Evolutionary conservation across 73 alveolate genomes (phyloP).

Genomic region (Paramecium sonneborni): DNA sequence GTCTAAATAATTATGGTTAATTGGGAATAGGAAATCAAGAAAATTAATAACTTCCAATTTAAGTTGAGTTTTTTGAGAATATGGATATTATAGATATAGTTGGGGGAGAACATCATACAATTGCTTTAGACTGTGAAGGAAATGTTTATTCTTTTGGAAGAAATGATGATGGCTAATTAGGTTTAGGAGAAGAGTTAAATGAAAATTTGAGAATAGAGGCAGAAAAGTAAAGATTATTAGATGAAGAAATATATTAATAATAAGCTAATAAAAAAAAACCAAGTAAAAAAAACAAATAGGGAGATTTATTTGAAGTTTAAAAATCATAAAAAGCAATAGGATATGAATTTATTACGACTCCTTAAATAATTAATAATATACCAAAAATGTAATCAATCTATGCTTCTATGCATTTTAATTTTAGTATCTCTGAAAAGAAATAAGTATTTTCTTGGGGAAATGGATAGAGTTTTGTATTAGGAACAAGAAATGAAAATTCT

Average conservation of each 20-base stretch:
- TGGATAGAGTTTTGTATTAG: conserved; percentile 60
- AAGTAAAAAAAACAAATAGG: background rate
- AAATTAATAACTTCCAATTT: conserved; percentile 40
- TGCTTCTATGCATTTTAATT: conserved; percentile 29
- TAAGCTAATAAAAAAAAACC: background rate
- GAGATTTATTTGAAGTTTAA: conserved; percentile 9
- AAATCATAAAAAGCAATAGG: background rate
- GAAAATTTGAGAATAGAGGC: background rate
- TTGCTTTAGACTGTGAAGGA: conserved; percentile 66
- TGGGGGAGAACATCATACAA: conserved; percentile 75
- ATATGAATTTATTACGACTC: conserved; percentile 29
- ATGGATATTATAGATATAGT: conserved; percentile 50
- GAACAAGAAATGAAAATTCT: conserved; percentile 55
- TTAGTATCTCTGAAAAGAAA: background rate
- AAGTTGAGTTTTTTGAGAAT: conserved; percentile 37
- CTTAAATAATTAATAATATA: background rate
- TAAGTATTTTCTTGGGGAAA: conserved; percentile 60
- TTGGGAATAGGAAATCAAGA: conserved; percentile 63
- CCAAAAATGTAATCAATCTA: background rate
- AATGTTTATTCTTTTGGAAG: conserved; percentile 68
- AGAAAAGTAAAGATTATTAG: background rate
- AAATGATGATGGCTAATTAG: conserved; percentile 73
- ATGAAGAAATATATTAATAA: background rate
- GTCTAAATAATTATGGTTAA: conserved; percentile 71
- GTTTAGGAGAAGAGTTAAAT: conserved; percentile 65